These are phyloP conservation scores for Hypocreales sp. DNA, from an alignment of 2,329 filamentous ascomycete genomes.

Conservation along the genomic window DNA sequence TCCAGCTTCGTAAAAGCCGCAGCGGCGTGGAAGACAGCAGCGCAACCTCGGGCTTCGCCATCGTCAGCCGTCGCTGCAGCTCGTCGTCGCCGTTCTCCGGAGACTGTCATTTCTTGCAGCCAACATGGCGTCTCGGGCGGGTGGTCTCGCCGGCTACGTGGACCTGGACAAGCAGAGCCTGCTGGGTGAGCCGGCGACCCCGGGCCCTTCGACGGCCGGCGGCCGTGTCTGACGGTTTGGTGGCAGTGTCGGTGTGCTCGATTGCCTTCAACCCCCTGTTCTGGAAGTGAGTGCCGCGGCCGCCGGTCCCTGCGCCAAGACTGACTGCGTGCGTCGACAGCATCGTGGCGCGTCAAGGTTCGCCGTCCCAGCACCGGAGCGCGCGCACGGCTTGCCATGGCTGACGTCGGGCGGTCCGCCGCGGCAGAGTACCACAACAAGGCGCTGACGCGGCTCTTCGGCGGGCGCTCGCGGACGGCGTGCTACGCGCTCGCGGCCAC, in stretches of 20 bases:
- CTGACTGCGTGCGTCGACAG: constrained; percentile 24
- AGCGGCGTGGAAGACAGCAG: too few relatives aligned
- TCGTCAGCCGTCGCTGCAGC: too few relatives aligned
- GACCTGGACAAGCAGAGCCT: constrained; percentile 54
- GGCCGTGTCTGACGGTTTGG: neutral
- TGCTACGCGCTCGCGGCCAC: constrained; percentile 81
- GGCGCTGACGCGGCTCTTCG: constrained; percentile 73
- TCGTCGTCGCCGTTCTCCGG: too few relatives aligned
- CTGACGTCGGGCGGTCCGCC: too few relatives aligned
- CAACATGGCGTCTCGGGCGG: too few relatives aligned
- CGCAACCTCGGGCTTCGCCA: too few relatives aligned
- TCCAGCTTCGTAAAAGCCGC: too few relatives aligned
- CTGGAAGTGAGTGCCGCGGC: constrained; percentile 68
- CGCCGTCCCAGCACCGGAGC: too few relatives aligned
- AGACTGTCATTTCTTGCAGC: too few relatives aligned
- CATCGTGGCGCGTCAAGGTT: constrained; percentile 71
- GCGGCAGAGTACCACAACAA: constrained; percentile 87
- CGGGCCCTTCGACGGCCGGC: neutral
- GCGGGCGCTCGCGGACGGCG: constrained; percentile 59
- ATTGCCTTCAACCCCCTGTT: constrained; percentile 98
- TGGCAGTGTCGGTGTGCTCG: constrained; percentile 57
- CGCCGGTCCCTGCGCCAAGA: constrained; percentile 1
- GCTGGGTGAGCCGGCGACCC: constrained; percentile 43
- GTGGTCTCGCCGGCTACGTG: constrained; percentile 51
- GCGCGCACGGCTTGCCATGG: too few relatives aligned